Evolutionary conservation across 306 rosid species (phyloP), one percentile per base, ranked within the genome.

Genomic region (Cucurbita maxima): DNA sequence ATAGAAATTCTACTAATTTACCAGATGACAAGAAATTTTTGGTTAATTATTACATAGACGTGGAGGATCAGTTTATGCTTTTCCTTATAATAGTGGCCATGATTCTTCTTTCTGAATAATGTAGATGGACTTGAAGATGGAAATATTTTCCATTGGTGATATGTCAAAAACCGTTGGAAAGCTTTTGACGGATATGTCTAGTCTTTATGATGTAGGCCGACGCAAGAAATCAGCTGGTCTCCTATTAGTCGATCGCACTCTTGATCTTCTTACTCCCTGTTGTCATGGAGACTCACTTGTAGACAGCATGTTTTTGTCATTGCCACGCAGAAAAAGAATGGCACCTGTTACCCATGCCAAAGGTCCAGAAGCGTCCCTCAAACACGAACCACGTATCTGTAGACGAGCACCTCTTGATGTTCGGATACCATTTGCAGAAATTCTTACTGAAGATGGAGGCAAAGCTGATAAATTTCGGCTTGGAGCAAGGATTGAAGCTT

Each of bases 111-210:
- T 73, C 76, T 82, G 75, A 71, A 81, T 84, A 75, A 62, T 82
- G 81, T 78, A 92, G 98, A 88, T 92, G 98, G 98, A 92, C 90
- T 83, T 92, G 90, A 92, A 90, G 82, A 72, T 88, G 91, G 98
- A 92, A 81, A 88, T 92, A 75, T 92, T 88, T 85, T 92, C 98
- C 75, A 84, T 93, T 58, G 98, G 97, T 56, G 98, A 90, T 86
- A 81, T 86, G 67, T 87, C 98, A 76, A 93, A 87, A 88, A 79
- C 81, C 47, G 87, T 93, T 69, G 97, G 98, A 56, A 90, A 88
- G 82, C 61, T 90, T 78, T 55, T 90, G 89, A 90, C 92, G 10
- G 94, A 86, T 85, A 90, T 93, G 98, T 93, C 97, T 56, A 93
- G 97, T 80, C 92, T 90, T 62, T 93, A 93, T 80, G 98, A 93